Evolutionary conservation across 2,329 filamentous ascomycete species (phyloP), one percentile per base, ranked within the genome.

Genomic region (Nemania sp.): DNA sequence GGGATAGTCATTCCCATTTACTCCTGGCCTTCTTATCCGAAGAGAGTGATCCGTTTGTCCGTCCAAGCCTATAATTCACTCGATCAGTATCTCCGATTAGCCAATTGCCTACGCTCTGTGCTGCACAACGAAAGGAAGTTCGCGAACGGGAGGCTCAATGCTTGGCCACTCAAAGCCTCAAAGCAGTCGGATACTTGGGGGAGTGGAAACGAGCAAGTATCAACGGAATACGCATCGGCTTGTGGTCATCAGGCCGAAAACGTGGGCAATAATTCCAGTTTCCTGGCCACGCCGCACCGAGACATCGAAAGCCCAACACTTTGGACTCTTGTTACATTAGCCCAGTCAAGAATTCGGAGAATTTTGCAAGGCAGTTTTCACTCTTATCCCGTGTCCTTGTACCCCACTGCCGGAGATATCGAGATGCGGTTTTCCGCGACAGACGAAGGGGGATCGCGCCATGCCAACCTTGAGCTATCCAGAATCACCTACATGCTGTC

Each of bases 31-130:
- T 22, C 60, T 1, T 68, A 68, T 18, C 65, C 65, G 1, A 68
- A 64, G 54, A 45, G 60, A 20, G 43, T 68, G 2, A 54, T 64
- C 38, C 60, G 65, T n/a, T 55, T 64, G 7, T 47, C 35, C 3
- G 65, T 64, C 10, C 61, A 68, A 41, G 41, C 51, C 8, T 51
- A 68, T 53, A 64, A 68, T 29, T 49, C 24, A 38, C 27, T 64
- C n/a, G 61, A 64, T 35, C 61, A 68, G 29, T 68, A 47, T 20
- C 47, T 68, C 11, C 43, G 55, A 20, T 61, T 68, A 10, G 65
- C 65, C 29, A 58, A 64, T 24, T 64, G 62, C 29, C 54, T 64
- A 2, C 62, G 62, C 13, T 57, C 62, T 5, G 62, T 64, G 10
- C 13, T 64, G 32, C 62, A 64, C 13, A 43, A 53, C 22, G 62